Conservation (phyloP, 306 rosid species). For the Vigna radiata region DNA sequence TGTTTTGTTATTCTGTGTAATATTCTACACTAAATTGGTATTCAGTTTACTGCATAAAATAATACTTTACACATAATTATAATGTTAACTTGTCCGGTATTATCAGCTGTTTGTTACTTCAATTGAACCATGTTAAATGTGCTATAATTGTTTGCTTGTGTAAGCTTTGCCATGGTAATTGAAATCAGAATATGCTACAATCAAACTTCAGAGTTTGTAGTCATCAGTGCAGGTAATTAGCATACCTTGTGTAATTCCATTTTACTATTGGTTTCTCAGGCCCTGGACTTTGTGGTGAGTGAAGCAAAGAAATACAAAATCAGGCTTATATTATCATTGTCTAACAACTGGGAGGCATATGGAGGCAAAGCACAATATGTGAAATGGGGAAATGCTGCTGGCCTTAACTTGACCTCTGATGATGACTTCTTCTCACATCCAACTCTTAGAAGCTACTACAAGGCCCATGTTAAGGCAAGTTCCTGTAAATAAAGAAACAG, state of each 20-base stretch:
- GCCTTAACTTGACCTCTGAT: slow-evolving; percentile 77
- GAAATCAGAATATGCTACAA: slow-evolving; percentile 2
- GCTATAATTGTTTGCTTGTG: slow-evolving; percentile 8
- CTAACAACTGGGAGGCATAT: slow-evolving; percentile 95
- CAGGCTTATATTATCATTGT: slow-evolving; percentile 78
- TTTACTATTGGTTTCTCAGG: slow-evolving; percentile 56
- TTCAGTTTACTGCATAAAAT: not conserved
- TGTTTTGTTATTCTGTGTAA: not conserved
- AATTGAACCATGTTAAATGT: slow-evolving; percentile 11
- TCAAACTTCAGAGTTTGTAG: slow-evolving; percentile 17
- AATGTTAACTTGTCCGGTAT: slow-evolving; percentile 8
- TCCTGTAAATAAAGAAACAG: slow-evolving; percentile 11
- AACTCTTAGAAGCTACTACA: slow-evolving; percentile 82
- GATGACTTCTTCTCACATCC: slow-evolving; percentile 91
- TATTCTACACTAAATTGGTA: not conserved
- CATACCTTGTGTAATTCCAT: not conserved
- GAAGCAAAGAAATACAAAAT: slow-evolving; percentile 93
- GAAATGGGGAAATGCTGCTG: slow-evolving; percentile 91
- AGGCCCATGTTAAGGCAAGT: slow-evolving; percentile 87
- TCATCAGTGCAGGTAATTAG: not conserved
- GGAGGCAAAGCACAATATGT: slow-evolving; percentile 96
- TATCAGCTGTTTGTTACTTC: not conserved
- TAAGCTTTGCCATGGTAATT: not conserved
- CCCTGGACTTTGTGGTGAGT: slow-evolving; percentile 86
- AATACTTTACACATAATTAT: not conserved